phyloP scores from a whole-genome alignment of 1,284 basidiomycete genomes.

The Malassezia sp. region DNA sequence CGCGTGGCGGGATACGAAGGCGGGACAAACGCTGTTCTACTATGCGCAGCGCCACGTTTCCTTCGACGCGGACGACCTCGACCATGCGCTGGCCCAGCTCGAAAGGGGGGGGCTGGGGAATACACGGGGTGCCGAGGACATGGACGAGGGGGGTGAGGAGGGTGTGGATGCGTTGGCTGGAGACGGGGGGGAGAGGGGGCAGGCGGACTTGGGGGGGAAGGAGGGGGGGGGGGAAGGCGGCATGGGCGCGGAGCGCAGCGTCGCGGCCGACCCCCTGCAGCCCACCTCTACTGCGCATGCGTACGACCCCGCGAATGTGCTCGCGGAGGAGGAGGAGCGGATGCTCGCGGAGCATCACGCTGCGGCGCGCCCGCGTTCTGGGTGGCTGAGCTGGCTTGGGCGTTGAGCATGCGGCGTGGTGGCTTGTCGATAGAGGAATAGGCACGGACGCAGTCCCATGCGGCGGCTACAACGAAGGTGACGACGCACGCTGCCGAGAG shows the following conservation, averaged over 20 bases:
- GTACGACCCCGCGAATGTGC: slow-evolving; percentile 30
- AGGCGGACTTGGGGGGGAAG: too few relatives aligned
- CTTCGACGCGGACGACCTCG: slow-evolving; percentile 32
- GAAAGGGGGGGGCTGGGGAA: slow-evolving; percentile 5
- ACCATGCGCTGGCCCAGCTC: slow-evolving; percentile 20
- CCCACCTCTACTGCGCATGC: too few relatives aligned
- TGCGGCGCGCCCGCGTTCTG: neutral
- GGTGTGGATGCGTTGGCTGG: neutral
- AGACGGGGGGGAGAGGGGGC: too few relatives aligned
- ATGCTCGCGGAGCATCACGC: too few relatives aligned
- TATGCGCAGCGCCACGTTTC: slow-evolving; percentile 38
- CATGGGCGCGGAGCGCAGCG: too few relatives aligned
- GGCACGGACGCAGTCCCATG: neutral
- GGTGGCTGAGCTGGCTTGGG: slow-evolving; percentile 43
- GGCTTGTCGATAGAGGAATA: neutral
- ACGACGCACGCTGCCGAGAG: too few relatives aligned
- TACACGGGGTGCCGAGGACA: neutral
- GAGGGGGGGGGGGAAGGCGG: too few relatives aligned
- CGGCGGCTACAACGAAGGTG: too few relatives aligned
- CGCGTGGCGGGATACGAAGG: slow-evolving; percentile 24
- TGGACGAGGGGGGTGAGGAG: slow-evolving; percentile 12
- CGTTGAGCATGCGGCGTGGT: slow-evolving; percentile 1
- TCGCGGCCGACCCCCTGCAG: too few relatives aligned
- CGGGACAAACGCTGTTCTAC: slow-evolving; percentile 31
- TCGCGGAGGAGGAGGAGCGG: slow-evolving; percentile 33